phyloP scores from a whole-genome alignment of 2,329 filamentous ascomycete species.

The Phaeosphaeriaceae sp. region DNA sequence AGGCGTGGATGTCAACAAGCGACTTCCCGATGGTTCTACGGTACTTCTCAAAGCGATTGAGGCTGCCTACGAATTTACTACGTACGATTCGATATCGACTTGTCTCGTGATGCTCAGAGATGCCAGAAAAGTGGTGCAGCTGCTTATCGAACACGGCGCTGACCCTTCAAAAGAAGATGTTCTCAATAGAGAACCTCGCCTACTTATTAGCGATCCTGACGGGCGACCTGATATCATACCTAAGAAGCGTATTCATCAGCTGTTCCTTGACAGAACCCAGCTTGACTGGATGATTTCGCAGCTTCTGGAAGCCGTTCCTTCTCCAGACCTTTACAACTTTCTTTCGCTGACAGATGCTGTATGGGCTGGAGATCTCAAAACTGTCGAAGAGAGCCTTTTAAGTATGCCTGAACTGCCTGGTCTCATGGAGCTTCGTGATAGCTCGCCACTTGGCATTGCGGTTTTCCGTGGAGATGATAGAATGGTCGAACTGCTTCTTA shows the following conservation, averaged over 20 bases:
- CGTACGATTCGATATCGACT: no score
- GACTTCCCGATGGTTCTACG: not conserved
- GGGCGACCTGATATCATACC: no score
- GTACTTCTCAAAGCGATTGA: not conserved
- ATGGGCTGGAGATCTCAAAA: not conserved
- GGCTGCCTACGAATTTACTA: no score
- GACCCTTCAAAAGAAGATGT: not conserved
- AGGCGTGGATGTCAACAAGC: not conserved
- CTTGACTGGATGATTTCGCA: not conserved
- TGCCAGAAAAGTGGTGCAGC: not conserved
- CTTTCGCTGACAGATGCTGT: not conserved
- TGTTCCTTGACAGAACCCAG: not conserved
- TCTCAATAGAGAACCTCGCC: no score
- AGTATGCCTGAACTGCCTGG: not conserved
- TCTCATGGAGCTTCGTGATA: not conserved
- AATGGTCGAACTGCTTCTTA: not conserved
- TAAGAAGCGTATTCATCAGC: no score
- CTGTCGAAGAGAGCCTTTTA: not conserved
- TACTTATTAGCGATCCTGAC: no score
- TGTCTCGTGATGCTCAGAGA: not conserved
- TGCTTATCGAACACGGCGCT: not conserved
- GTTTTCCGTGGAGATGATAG: not conserved
- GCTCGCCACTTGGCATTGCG: not conserved
- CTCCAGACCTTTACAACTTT: not conserved
- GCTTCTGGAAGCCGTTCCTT: not conserved